Base-by-base conservation (phyloP, 2,329 filamentous ascomycete genomes). In the Paracoccidioides lutzii region DNA sequence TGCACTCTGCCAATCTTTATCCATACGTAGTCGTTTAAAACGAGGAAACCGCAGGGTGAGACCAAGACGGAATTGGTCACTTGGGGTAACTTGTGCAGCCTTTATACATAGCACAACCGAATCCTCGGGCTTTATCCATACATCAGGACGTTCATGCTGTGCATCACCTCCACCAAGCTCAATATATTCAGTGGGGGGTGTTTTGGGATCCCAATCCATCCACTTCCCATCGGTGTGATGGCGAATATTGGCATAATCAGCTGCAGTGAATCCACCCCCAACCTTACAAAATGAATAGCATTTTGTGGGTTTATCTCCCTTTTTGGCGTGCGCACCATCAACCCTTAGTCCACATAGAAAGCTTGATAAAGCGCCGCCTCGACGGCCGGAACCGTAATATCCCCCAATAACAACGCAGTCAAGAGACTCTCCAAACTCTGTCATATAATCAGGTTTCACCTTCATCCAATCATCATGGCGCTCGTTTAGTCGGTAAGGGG, bases 401-500 rank as follows among this genome's bases (percentile, higher is more conserved):
- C 89, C 93, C 55, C 91, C 93, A 54, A 98, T 82, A 14, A 98
- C 78, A 12, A 96, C 75, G 61, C 90, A 89, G 67, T 98, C 93
- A 3, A 98, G 81, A 0, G 86, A 88, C 71, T 97, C 91, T 59
- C 93, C 93, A 67, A 93, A 95, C 59, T 95, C 91, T 2, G 84
- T 84, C 90, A 97, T 96, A 69, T 98, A 98, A 61, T 98, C 93
- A 0, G 93, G 93, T 65, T 98, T 98, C 7, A 98, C 90, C 68
- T 98, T 98, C 73, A 96, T 85, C 93, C 93, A 98, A 70, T 95
- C 88, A 63, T 95, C 88, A 64, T 94, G 93, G 50, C 93, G 85
- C 62, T 88, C 87, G 65, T 95, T 95, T 8, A 97, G 78, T 5
- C 82, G 80, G 68, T 98, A 98, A 65, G 82, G 79, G 0, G 90